Conservation (phyloP, 2,329 filamentous ascomycete species). For the Trichoderma sp. region DNA sequence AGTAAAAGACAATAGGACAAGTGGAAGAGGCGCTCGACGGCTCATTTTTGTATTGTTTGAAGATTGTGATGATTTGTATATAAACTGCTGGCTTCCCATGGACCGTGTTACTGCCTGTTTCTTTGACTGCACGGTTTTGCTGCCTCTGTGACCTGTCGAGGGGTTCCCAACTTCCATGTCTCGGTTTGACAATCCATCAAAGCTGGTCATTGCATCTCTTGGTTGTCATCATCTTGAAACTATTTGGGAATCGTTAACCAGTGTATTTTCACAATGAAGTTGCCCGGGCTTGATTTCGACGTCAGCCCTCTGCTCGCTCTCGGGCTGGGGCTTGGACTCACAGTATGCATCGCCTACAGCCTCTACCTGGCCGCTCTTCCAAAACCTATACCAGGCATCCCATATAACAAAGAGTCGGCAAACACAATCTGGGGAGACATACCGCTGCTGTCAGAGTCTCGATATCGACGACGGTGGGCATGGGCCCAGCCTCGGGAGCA, state of each 20-base stretch:
- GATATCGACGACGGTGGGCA: constrained; percentile 36
- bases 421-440: constrained; percentile 35
- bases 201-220: too few species aligned
- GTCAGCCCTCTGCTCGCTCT: neutral
- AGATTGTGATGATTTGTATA: too few species aligned
- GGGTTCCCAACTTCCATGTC: too few species aligned
- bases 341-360: constrained; percentile 4
- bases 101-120: too few species aligned
- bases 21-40: neutral
- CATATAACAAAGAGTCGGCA: constrained; percentile 34
- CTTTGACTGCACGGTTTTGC: too few species aligned
- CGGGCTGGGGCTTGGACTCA: neutral
- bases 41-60: too few species aligned
- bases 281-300: neutral
- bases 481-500: constrained; percentile 36
- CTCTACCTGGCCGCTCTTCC: constrained; percentile 30
- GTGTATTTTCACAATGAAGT: neutral
- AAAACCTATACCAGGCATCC: constrained; percentile 36
- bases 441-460: constrained; percentile 27
- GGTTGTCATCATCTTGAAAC: neutral
- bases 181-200: too few species aligned
- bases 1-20: neutral
- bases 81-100: too few species aligned
- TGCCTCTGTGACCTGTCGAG: too few species aligned
- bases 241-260: neutral